Conservation (phyloP, 352 stramenopile species). For the Phytophthora chlamydospora region DNA sequence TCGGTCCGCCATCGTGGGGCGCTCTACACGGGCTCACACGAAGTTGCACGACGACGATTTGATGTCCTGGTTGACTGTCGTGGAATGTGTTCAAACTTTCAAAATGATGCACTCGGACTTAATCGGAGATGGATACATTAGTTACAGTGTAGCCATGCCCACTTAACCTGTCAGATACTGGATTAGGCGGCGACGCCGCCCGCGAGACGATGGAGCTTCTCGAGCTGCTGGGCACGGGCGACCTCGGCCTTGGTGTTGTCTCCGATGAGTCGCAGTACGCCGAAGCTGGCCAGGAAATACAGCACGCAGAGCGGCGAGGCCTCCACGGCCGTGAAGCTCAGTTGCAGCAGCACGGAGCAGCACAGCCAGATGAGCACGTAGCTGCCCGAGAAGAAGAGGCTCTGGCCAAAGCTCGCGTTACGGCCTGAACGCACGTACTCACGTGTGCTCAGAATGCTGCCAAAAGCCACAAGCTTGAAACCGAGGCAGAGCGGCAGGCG, state of each 20-base stretch:
- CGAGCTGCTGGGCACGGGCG: conserved; percentile 52
- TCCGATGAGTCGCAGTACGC: conserved; percentile 43
- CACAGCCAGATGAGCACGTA: conserved; percentile 51
- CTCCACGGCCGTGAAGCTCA: conserved; percentile 44
- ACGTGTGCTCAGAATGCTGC: conserved; percentile 44
- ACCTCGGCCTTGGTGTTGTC: conserved; percentile 61
- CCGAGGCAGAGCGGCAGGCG: conserved; percentile 35
- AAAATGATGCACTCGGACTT: conserved; percentile 7
- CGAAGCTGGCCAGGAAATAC: conserved; percentile 44
- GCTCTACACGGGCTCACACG: not conserved
- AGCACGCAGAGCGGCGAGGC: conserved; percentile 48
- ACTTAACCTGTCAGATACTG: not conserved
- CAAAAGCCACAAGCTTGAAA: conserved; percentile 50
- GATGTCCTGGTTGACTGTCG: conserved; percentile 2
- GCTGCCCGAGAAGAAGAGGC: conserved; percentile 41
- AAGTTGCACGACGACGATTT: conserved; percentile 10
- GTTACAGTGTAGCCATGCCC: not conserved
- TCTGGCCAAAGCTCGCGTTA: conserved; percentile 23
- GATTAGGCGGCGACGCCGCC: conserved; percentile 1
- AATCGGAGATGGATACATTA: not conserved
- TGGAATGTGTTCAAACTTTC: conserved; percentile 27
- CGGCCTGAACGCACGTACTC: conserved; percentile 41
- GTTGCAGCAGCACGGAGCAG: conserved; percentile 28
- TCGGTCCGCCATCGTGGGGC: conserved; percentile 28
- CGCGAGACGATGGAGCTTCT: conserved; percentile 53